Percentiles rank a stretch among this genome's conserved stretches.
These are phyloP conservation scores for Colletotrichum caudatum DNA, from an alignment of 2,329 filamentous ascomycete species.

Conservation along the genomic window DNA sequence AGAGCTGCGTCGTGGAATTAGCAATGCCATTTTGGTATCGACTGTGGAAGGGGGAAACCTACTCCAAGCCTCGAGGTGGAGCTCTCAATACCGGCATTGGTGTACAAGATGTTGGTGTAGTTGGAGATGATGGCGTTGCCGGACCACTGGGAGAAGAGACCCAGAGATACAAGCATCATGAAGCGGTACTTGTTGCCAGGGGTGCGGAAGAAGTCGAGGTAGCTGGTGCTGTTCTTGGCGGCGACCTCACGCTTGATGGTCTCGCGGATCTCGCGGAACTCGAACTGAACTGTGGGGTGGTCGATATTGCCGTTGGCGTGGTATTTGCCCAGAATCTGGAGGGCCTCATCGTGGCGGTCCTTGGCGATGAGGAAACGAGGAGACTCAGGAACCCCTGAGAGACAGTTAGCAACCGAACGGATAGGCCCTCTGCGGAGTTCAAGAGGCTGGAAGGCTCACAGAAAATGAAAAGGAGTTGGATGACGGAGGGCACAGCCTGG, in stretches of 20 bases:
- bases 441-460: conserved; percentile 41
- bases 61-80: conserved; percentile 57
- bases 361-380: conserved; percentile 57
- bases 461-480: conserved; percentile 65
- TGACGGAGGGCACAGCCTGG: conserved; percentile 60
- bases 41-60: neutral
- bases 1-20: conserved; percentile 23
- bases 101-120: conserved; percentile 67
- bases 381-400: conserved; percentile 55
- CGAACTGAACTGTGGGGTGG: conserved; percentile 67
- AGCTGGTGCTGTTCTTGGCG: conserved; percentile 60
- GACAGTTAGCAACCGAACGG: neutral
- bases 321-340: conserved; percentile 51
- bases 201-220: conserved; percentile 66
- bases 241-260: conserved; percentile 66
- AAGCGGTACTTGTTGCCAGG: conserved; percentile 69
- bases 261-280: conserved; percentile 70
- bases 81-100: conserved; percentile 63
- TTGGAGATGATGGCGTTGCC: conserved; percentile 72
- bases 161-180: conserved; percentile 64
- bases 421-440: neutral
- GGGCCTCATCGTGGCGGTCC: conserved; percentile 53
- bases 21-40: neutral
- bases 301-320: conserved; percentile 50
- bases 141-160: conserved; percentile 70